Base-by-base conservation (phyloP, 139 green algal genomes). In the Penium margaritaceum region DNA sequence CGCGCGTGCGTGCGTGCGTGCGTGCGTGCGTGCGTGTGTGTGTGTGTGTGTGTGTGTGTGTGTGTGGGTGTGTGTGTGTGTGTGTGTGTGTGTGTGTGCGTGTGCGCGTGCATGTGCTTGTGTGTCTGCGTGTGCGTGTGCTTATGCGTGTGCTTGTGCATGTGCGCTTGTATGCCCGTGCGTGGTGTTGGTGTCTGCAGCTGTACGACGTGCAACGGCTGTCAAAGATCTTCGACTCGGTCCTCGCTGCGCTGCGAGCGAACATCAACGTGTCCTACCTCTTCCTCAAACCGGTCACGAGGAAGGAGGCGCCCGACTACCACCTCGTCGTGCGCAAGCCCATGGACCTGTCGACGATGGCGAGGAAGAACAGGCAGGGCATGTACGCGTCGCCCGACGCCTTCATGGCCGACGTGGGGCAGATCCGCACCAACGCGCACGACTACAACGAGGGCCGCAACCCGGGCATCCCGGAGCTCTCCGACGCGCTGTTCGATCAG, bases 311-410 rank as follows among this genome's bases (percentile, higher is more conserved):
- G 17, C 70, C 79, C 1, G 87, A 91, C 68, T 92, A 92, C 65
- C 64, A 67, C 67, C 70, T 87, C 24, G 71, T 89, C 19, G 83
- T 94, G 54, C 83, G 87, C 46, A 51, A 86, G 24, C 88, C 88
- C 44, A 94, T 94, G 87, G 89, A 94, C 76, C 81, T 94, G 36
- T 79, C 60, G 2, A 91, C 84, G 6, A 90, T 94, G 66, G 73
- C 74, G 4, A 39, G 74, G 61, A 88, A 90, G 70, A 58, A 88
- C 36, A 21, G 53, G n/a, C 19, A 29, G 29, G 47, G 53, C 17
- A 15, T 67, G 21, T 74, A 74, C 33, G 12, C n/a, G 30, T 34
- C 33, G 24, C 12, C 43, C 29, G 41, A 74, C n/a, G 7, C 57
- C 29, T 74, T 74, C n/a, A 24, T n/a, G 43, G 54, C 14, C 34